Evolutionary conservation across 2,329 filamentous ascomycete species (phyloP).

Genomic region (Hypoxylon rubiginosum): DNA sequence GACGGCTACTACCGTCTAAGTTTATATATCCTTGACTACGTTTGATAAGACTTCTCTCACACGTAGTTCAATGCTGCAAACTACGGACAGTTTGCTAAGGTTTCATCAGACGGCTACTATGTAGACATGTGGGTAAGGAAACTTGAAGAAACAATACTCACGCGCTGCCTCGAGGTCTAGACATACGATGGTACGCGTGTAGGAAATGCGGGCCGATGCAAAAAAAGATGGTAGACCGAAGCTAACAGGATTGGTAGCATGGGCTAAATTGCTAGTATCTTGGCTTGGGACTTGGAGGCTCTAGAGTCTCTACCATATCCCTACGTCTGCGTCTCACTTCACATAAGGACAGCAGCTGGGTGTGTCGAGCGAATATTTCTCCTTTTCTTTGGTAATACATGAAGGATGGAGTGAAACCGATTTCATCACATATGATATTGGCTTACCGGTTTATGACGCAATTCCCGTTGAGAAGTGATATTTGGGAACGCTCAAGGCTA

Average conservation of each 20-base stretch:
- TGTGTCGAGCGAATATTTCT: constrained; percentile 8
- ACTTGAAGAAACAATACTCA: constrained; percentile 5
- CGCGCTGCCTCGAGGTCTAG: constrained; percentile 23
- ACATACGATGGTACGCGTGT: constrained; percentile 19
- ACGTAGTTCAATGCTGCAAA: neutral
- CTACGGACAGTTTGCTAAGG: neutral
- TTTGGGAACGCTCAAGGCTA: constrained; percentile 6
- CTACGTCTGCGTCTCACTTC: neutral
- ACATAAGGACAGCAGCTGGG: neutral
- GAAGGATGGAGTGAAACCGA: neutral
- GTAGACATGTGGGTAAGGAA: neutral
- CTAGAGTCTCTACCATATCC: neutral
- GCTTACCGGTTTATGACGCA: constrained; percentile 33
- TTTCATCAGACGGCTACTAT: neutral
- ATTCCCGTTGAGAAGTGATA: constrained; percentile 17
- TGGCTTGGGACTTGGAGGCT: constrained; percentile 16
- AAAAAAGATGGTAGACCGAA: constrained; percentile 33
- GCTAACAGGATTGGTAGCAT: constrained; percentile 23
- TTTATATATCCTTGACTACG: neutral
- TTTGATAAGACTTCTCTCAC: neutral
- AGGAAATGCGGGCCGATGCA: constrained; percentile 24
- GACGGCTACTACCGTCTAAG: neutral
- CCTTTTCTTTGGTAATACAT: neutral
- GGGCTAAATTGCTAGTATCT: constrained; percentile 26
- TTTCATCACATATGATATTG: constrained; percentile 1